Evolutionary conservation across 2,329 filamentous ascomycete genomes (phyloP), one percentile per base, ranked within the genome.

Genomic region (Trichoderma pleuroti): DNA sequence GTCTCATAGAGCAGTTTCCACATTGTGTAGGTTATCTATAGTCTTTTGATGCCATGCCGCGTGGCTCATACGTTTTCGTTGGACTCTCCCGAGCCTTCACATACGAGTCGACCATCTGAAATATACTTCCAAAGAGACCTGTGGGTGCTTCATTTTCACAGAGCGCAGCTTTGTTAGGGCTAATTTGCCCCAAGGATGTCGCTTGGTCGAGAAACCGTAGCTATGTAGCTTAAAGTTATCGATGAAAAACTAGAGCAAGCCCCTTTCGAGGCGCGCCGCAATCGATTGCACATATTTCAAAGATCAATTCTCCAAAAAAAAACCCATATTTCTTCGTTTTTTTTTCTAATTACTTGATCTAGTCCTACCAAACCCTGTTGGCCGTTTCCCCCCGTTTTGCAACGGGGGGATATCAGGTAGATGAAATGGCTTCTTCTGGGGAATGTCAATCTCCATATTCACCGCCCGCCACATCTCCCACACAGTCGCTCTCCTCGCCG

Each of bases 401-500:
- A 81, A 64, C 12, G 76, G 72, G 2, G 80, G 80, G 24, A 81
- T 80, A 21, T 76, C 75, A 16, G 80, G 79, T 30, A 81, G 71
- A 52, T 76, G 79, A 54, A 83, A 79, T 5, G 81, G 79, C 73
- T 83, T 82, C 71, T 82, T 87, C 82, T 78, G 79, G 9, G 82
- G 82, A 34, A 82, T 76, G 61, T 72, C 68, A 42, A 72, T 71
- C 59, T 86, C 77, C 34, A 81, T 82, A 72, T 87, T 91, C 69
- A 96, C 82, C 49, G 88, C 87, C 56, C 87, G 85, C 96, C 97
- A 99, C 79, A 98, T 91, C 78, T 98, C 94, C 76, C 88, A 85
- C 70, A 98, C 92, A 2, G 91, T 90, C 0, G 93, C 92, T 57
- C 97, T 85, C 68, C 88, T 88, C 9, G 93, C 92, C 0, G 97